Evolutionary conservation across 2,329 filamentous ascomycete genomes (phyloP).

Genomic region (Xylariaceae sp.): DNA sequence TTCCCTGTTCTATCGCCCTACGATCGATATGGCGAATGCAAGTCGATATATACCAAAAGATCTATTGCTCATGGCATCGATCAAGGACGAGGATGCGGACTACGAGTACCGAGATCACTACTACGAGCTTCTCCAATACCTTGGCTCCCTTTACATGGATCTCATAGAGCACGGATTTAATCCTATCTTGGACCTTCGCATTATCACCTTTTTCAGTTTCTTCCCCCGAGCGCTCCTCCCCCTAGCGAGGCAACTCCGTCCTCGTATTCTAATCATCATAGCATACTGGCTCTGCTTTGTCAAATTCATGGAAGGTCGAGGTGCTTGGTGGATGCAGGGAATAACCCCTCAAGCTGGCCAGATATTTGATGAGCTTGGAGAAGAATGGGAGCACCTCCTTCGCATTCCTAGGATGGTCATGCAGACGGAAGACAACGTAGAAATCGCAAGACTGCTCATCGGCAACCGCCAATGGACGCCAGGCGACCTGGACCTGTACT

Average conservation of each 20-base stretch:
- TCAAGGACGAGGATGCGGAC: slow-evolving; percentile 42
- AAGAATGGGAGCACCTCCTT: slow-evolving; percentile 40
- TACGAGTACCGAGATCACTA: slow-evolving; percentile 39
- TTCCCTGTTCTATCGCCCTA: slow-evolving; percentile 47
- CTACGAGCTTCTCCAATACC: slow-evolving; percentile 44
- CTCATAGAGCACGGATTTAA: slow-evolving; percentile 42
- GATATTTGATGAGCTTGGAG: slow-evolving; percentile 37
- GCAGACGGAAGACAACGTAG: slow-evolving; percentile 31
- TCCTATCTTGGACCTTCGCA: slow-evolving; percentile 44
- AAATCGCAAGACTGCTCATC: slow-evolving; percentile 42
- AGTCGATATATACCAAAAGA: slow-evolving; percentile 42
- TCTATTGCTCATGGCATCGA: slow-evolving; percentile 48
- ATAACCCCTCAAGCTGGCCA: slow-evolving; percentile 45
- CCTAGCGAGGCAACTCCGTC: slow-evolving; percentile 39
- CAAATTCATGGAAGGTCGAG: slow-evolving; percentile 36
- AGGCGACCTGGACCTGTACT: slow-evolving; percentile 15
- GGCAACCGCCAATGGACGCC: slow-evolving; percentile 43
- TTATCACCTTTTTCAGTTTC: slow-evolving; percentile 52
- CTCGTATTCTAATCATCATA: slow-evolving; percentile 48
- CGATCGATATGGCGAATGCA: slow-evolving; percentile 43
- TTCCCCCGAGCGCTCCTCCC: slow-evolving; percentile 43
- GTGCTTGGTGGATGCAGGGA: slow-evolving; percentile 49
- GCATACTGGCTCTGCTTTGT: slow-evolving; percentile 51
- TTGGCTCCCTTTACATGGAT: slow-evolving; percentile 51
- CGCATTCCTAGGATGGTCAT: slow-evolving; percentile 40